Percentiles rank a stretch among this genome's conserved stretches.
These are phyloP conservation scores for Acmispon strigosus DNA, from an alignment of 306 rosid species.

Conservation along the genomic window DNA sequence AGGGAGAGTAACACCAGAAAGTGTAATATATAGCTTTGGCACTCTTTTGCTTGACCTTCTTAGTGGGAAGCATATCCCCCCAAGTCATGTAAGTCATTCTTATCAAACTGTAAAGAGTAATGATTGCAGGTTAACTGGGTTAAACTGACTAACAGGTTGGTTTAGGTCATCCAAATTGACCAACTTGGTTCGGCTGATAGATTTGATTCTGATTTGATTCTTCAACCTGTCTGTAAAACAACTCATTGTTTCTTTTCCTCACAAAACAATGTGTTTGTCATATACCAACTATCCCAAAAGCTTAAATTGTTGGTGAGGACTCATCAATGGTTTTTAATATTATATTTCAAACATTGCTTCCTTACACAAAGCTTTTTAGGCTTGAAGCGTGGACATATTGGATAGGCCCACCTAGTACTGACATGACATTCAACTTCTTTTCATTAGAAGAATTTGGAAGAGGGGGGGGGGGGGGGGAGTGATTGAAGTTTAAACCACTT, in stretches of 20 bases:
- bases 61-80: constrained; percentile 83
- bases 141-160: not conserved
- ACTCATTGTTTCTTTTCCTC: not conserved
- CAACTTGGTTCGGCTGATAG: not conserved
- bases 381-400: no score
- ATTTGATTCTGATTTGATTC: not conserved
- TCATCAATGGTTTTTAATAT: no score
- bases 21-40: constrained; percentile 79
- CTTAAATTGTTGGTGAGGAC: not conserved
- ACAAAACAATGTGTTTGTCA: not conserved
- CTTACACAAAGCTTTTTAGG: no score
- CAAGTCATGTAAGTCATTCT: constrained; percentile 64
- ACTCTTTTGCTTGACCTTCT: constrained; percentile 85
- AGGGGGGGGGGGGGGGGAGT: no score
- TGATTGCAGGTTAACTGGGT: not conserved
- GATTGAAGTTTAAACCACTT: no score
- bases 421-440: no score
- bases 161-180: not conserved
- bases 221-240: not conserved
- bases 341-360: no score
- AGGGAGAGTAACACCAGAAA: constrained; percentile 86
- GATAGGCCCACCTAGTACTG: no score
- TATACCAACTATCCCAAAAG: not conserved
- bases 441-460: no score
- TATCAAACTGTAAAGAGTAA: not conserved